These are phyloP conservation scores for Phytophthora citricola DNA, from an alignment of 352 stramenopile genomes.

Conservation along the genomic window DNA sequence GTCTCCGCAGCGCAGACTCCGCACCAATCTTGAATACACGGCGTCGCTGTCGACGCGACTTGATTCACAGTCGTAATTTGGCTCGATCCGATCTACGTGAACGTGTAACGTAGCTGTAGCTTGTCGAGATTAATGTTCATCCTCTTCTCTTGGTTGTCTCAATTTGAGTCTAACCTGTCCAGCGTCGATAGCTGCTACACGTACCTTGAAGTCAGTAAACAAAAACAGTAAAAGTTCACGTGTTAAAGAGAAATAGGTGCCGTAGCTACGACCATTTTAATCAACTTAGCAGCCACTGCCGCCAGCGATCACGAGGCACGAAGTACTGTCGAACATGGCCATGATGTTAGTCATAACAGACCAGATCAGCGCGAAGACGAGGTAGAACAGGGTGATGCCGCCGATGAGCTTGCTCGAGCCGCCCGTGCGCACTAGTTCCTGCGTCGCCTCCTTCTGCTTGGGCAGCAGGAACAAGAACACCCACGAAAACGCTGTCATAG, in stretches of 20 bases:
- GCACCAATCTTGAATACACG: slow-evolving; percentile 16
- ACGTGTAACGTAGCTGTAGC: too few species aligned
- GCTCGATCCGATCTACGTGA: not conserved
- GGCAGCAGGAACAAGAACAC: slow-evolving; percentile 36
- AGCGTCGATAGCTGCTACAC: not conserved
- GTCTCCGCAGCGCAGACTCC: slow-evolving; percentile 17
- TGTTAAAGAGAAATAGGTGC: slow-evolving; percentile 13
- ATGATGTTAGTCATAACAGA: slow-evolving; percentile 40
- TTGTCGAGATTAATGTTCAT: too few species aligned
- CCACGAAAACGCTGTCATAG: slow-evolving; percentile 39
- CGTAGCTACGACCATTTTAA: slow-evolving; percentile 17
- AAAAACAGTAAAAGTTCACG: slow-evolving; percentile 16
- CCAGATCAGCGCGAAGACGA: slow-evolving; percentile 41
- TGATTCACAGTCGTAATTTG: not conserved
- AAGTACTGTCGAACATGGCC: slow-evolving; percentile 37
- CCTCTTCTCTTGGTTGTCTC: too few species aligned
- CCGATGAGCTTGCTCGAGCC: slow-evolving; percentile 39
- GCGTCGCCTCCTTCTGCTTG: slow-evolving; percentile 41
- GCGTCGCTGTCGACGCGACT: not conserved
- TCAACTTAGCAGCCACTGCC: slow-evolving; percentile 44
- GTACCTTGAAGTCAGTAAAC: slow-evolving; percentile 4
- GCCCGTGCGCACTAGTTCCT: slow-evolving; percentile 37
- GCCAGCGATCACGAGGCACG: slow-evolving; percentile 45
- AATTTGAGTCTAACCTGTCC: not conserved
- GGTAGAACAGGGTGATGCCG: slow-evolving; percentile 36